Base-by-base conservation (phyloP, 2,329 filamentous ascomycete genomes). In the Xylaria sp. region DNA sequence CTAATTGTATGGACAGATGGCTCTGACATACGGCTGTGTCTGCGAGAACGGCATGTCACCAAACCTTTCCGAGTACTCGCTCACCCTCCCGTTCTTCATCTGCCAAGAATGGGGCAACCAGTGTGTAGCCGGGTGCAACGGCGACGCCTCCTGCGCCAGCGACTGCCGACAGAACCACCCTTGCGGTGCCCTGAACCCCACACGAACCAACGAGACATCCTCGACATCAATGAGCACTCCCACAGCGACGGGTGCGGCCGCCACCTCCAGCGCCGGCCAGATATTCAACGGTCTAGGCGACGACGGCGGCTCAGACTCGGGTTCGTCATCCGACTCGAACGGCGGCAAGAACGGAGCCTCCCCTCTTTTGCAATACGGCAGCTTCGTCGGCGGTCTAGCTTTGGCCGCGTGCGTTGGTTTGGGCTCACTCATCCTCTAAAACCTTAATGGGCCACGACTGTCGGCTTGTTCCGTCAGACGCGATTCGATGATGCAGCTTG, bases 51-150 rank as follows among this genome's bases (percentile, higher is more conserved):
- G 88, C 78, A 79, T 86, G 70, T 82, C 86, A 62, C 92, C 92
- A 74, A 94, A 94, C 81, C 82, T 93, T 58, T 89, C 90, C 76
- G 87, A 94, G 81, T 96, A 91, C 86, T 91, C 90, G 23, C 86
- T 93, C 74, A 94, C 92, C 1, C 84, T 96, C 32, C 92, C 93
- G 41, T 95, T 89, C 86, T 93, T 90, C 82, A 86, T 90, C 75
- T 96, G 92, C 86, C 86, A 85, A 56, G 86, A 91, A 81, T 93
- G 87, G 86, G 90, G 88, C 75, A 89, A 83, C 78, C 88, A 93
- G 81, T 94, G 91, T 79, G 89, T 91, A 13, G 77, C 73, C 1
- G 80, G 70, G 67, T 94, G 92, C 81, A 82, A 81, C 41, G 68
- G 77, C 59, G 84, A 90, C 80, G 85, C 85, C 74, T 71, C 75